phyloP scores from a whole-genome alignment of 192 early-diverging fungal genomes.

The Backusella circina region DNA sequence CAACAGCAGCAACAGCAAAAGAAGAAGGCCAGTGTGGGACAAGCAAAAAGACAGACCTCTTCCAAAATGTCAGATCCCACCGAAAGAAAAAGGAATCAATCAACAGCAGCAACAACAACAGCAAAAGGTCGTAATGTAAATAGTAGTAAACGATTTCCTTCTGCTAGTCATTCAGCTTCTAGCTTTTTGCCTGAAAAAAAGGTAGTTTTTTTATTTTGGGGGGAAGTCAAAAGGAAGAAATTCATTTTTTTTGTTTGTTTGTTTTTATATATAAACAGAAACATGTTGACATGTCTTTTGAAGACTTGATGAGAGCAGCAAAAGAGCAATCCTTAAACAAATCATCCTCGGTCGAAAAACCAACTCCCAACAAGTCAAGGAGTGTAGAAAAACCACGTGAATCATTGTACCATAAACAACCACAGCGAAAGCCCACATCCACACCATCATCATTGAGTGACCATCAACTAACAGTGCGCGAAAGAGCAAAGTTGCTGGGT shows the following conservation, averaged over 20 bases:
- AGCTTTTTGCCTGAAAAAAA: slow-evolving; percentile 12
- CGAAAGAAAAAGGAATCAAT: not conserved
- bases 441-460: not conserved
- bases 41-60: not conserved
- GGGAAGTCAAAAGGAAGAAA: not conserved
- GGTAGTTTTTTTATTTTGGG: not conserved
- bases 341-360: not conserved
- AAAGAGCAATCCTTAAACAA: not conserved
- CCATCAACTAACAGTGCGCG: not conserved
- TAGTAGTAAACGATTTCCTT: not conserved
- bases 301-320: slow-evolving; percentile 3
- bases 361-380: not conserved
- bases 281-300: slow-evolving; percentile 7
- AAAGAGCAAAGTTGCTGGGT: slow-evolving; percentile 34
- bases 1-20: not conserved
- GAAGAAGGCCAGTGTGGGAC: not conserved
- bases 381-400: slow-evolving; percentile 8
- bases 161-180: not conserved
- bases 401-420: slow-evolving; percentile 1
- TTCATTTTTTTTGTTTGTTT: not conserved
- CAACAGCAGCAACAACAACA: not conserved
- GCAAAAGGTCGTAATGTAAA: not conserved
- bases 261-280: too few species aligned
- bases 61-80: not conserved
- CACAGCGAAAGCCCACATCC: not conserved